These are phyloP conservation scores for Pseudofabraea citricarpa DNA, from an alignment of 2,329 filamentous ascomycete species.

Conservation along the genomic window DNA sequence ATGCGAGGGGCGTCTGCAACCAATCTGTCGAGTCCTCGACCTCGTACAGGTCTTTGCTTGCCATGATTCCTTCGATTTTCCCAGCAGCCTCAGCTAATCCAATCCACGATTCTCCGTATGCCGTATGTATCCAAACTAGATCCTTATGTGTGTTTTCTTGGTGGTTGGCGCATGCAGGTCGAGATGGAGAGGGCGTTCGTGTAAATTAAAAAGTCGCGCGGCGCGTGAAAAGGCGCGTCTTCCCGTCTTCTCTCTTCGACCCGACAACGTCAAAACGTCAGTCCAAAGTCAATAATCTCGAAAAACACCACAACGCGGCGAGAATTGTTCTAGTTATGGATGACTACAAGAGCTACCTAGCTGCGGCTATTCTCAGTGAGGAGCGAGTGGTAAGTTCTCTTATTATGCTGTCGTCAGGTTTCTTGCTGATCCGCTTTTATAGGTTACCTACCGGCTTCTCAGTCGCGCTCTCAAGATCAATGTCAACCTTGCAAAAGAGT, in stretches of 20 bases:
- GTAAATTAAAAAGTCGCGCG: conserved; percentile 14
- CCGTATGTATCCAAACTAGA: conserved; percentile 7
- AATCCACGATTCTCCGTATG: no score
- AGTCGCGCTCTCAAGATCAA: conserved; percentile 81
- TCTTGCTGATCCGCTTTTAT: conserved; percentile 11
- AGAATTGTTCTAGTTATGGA: conserved; percentile 18
- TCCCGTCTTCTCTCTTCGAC: conserved; percentile 4
- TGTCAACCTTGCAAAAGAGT: conserved; percentile 87
- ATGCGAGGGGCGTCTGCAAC: conserved; percentile 64
- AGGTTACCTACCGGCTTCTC: conserved; percentile 85
- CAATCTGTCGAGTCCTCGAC: conserved; percentile 82
- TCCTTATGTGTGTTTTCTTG: background rate
- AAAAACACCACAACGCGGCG: conserved; percentile 6
- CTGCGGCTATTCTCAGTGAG: conserved; percentile 28
- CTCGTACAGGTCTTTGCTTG: conserved; percentile 28
- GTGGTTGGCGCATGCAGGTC: conserved; percentile 8
- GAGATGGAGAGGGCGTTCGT: conserved; percentile 1
- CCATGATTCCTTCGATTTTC: conserved; percentile 5
- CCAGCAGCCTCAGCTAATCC: conserved; percentile 3
- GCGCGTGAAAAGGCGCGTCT: conserved; percentile 17
- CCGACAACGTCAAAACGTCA: conserved; percentile 5
- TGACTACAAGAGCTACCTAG: conserved; percentile 29
- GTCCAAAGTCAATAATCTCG: no score
- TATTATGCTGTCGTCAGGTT: background rate
- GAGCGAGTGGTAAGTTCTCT: conserved; percentile 22